Conservation (phyloP, 495 filamentous ascomycete species). For the Chaetomium cochliodes region DNA sequence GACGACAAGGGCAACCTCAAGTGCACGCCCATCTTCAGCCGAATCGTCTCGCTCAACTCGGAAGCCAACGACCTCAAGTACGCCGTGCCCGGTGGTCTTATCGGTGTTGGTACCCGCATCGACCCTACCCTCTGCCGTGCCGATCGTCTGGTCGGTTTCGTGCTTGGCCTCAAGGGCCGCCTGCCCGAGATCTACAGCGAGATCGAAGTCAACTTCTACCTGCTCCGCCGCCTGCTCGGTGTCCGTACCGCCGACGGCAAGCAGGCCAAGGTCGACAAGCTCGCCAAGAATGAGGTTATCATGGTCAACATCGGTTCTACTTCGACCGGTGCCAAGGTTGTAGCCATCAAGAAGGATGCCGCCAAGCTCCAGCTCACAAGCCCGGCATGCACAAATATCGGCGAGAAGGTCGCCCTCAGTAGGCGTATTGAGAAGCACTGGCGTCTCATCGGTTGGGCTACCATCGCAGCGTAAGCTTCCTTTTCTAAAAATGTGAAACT, state of each 20-base stretch:
- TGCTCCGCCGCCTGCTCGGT: conserved; percentile 88
- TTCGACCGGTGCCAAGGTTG: conserved; percentile 90
- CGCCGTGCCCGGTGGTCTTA: conserved; percentile 93
- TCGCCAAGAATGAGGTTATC: conserved; percentile 95
- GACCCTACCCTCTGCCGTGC: conserved; percentile 97
- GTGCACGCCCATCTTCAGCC: conserved; percentile 94
- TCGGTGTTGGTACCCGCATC: conserved; percentile 94
- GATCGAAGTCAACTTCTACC: conserved; percentile 98
- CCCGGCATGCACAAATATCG: conserved; percentile 88
- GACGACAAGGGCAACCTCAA: conserved; percentile 91
- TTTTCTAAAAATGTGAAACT: neutral
- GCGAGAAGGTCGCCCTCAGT: conserved; percentile 95
- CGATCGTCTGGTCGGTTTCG: conserved; percentile 97
- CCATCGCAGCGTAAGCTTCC: conserved; percentile 61
- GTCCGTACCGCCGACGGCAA: conserved; percentile 98
- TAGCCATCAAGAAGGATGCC: conserved; percentile 94
- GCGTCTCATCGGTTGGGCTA: conserved; percentile 97
- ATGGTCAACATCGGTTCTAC: conserved; percentile 99
- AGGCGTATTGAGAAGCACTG: conserved; percentile 99
- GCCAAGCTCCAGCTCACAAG: conserved; percentile 78
- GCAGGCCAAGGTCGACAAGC: conserved; percentile 97
- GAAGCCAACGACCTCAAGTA: conserved; percentile 98
- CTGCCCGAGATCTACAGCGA: conserved; percentile 95
- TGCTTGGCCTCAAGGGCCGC: conserved; percentile 86
- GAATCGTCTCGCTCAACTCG: conserved; percentile 90